Evolutionary conservation across 140 eudicot genomes (phyloP).

Genomic region (Flaveria floridana): DNA sequence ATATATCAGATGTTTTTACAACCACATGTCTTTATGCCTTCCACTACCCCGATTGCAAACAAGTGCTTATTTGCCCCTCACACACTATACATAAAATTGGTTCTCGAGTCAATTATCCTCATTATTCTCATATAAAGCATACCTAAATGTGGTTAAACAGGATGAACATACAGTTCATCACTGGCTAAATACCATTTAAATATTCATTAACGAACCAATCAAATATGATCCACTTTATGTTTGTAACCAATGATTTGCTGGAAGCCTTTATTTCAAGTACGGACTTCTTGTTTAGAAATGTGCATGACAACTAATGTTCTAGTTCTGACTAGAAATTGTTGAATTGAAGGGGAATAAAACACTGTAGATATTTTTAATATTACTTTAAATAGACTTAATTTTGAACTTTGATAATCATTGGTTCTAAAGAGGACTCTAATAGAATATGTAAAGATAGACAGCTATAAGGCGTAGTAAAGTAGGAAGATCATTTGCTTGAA

Average conservation of each 20-base stretch:
- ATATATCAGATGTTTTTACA: too few species aligned
- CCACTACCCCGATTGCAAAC: too few species aligned
- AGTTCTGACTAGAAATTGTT: background rate
- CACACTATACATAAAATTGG: too few species aligned
- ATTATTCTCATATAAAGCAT: too few species aligned
- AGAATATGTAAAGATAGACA: slow-evolving; percentile 8
- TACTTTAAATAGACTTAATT: slow-evolving; percentile 1
- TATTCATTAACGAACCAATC: background rate
- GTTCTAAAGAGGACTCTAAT: background rate
- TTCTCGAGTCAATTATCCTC: too few species aligned
- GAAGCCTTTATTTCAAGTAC: slow-evolving; percentile 1
- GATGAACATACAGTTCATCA: background rate
- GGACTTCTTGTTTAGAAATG: background rate
- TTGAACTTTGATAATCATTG: background rate
- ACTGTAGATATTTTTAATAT: background rate
- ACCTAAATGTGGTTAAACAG: too few species aligned
- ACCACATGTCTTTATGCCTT: too few species aligned
- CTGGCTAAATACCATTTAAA: background rate
- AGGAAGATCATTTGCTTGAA: background rate
- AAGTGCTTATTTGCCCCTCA: too few species aligned
- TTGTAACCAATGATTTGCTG: background rate
- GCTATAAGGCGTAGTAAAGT: slow-evolving; percentile 11
- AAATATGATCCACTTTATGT: background rate
- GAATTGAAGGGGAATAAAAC: background rate
- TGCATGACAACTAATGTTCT: slow-evolving; percentile 16